Conservation (phyloP, 2,329 filamentous ascomycete species). For the Aspergillus quadrilineatus region DNA sequence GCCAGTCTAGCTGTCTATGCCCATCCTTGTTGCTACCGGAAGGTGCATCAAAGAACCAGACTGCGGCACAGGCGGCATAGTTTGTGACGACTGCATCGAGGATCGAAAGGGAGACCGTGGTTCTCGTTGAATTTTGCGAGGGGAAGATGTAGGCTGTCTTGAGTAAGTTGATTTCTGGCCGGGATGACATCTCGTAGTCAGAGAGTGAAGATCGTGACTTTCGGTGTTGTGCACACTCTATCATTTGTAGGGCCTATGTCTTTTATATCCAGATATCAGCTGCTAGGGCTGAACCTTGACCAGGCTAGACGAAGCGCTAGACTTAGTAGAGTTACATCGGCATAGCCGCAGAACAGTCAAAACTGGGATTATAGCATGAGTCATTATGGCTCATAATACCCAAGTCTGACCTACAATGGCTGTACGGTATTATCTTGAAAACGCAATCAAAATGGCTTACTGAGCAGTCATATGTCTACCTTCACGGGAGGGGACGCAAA, state of each 20-base stretch:
- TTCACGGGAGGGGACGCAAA: too few species aligned
- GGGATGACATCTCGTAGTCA: not conserved
- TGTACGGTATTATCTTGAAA: not conserved
- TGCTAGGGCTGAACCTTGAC: not conserved
- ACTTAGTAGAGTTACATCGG: not conserved
- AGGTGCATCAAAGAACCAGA: constrained; percentile 9
- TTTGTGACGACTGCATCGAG: constrained; percentile 8
- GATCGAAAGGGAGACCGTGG: constrained; percentile 3
- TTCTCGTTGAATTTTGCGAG: not conserved
- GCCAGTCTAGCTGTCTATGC: not conserved
- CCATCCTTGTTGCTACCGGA: not conserved
- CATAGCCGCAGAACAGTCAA: not conserved
- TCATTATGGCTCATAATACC: not conserved
- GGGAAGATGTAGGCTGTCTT: not conserved
- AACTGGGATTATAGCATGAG: not conserved
- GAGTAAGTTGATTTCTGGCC: not conserved
- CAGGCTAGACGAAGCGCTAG: not conserved
- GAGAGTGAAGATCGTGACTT: not conserved
- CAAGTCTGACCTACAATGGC: not conserved
- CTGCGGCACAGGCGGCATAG: not conserved
- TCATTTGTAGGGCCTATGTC: not conserved
- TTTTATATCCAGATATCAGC: not conserved
- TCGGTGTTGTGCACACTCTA: not conserved
- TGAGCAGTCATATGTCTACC: not conserved
- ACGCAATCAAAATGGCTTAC: not conserved